Evolutionary conservation across 2,329 filamentous ascomycete genomes (phyloP).

Genomic region (Penicillium sp.): DNA sequence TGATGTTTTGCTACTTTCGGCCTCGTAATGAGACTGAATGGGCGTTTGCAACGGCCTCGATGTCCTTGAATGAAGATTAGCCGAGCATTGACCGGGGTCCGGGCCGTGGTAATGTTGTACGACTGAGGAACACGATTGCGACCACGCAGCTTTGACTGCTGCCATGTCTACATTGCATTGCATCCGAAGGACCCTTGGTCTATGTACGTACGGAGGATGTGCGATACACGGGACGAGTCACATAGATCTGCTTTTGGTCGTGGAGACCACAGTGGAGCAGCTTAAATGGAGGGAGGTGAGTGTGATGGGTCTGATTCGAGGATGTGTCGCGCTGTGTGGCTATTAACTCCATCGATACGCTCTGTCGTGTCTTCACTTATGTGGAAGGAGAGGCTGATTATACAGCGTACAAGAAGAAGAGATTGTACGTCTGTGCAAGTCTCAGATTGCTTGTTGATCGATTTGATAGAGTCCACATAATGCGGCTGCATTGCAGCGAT

Average conservation of each 20-base stretch:
- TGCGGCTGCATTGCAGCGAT: background rate
- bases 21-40: background rate
- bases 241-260: background rate
- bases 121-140: background rate
- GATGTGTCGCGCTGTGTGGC: background rate
- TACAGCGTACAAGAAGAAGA: background rate
- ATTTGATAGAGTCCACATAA: background rate
- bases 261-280: background rate
- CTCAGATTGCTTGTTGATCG: background rate
- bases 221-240: background rate
- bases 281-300: background rate
- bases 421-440: too few species aligned
- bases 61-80: background rate
- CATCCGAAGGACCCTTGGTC: background rate
- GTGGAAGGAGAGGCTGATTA: background rate
- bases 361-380: background rate
- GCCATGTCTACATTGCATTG: background rate
- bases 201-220: background rate
- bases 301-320: background rate
- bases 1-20: background rate
- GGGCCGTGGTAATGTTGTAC: background rate
- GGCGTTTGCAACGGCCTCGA: background rate
- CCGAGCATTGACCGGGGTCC: background rate
- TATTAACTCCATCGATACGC: background rate
- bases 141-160: background rate